phyloP scores from a whole-genome alignment of 257 asterid genomes.

The Solanum bulbocastanum region DNA sequence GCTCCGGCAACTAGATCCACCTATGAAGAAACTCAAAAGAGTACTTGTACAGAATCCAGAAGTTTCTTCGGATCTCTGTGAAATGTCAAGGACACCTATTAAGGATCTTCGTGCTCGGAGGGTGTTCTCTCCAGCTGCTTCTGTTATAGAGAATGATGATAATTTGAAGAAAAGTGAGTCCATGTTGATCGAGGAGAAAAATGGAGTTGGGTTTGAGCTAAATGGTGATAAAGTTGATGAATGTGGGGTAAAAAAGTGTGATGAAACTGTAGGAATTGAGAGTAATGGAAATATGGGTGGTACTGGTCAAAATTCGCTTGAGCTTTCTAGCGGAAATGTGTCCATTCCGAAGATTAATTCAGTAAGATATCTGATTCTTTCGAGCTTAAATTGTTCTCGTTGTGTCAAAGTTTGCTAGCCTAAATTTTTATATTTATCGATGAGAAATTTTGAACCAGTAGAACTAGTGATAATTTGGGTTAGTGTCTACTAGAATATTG shows the following conservation, averaged over 20 bases:
- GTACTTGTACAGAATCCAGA: background rate
- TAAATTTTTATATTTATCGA: background rate
- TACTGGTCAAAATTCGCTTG: background rate
- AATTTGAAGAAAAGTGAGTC: background rate
- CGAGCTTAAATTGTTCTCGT: background rate
- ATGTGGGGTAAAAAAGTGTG: background rate
- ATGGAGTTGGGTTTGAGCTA: background rate
- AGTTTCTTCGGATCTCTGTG: slow-evolving; percentile 13
- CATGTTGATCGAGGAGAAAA: background rate
- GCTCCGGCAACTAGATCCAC: background rate
- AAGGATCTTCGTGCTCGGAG: slow-evolving; percentile 46
- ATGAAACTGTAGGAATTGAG: background rate
- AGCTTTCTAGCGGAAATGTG: background rate
- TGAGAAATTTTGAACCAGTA: background rate
- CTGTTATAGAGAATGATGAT: slow-evolving; percentile 2
- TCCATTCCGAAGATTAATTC: background rate
- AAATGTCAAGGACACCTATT: slow-evolving; percentile 11
- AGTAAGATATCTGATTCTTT: background rate
- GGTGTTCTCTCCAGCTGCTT: slow-evolving; percentile 29
- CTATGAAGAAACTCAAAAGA: slow-evolving; percentile 1
- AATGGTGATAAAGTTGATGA: background rate
- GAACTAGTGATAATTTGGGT: background rate
- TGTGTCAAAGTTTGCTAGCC: background rate
- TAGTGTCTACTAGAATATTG: background rate
- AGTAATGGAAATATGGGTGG: background rate